Base-by-base conservation (phyloP, 768 basidiomycete genomes). In the Rhodotorula kratochvilovae region DNA sequence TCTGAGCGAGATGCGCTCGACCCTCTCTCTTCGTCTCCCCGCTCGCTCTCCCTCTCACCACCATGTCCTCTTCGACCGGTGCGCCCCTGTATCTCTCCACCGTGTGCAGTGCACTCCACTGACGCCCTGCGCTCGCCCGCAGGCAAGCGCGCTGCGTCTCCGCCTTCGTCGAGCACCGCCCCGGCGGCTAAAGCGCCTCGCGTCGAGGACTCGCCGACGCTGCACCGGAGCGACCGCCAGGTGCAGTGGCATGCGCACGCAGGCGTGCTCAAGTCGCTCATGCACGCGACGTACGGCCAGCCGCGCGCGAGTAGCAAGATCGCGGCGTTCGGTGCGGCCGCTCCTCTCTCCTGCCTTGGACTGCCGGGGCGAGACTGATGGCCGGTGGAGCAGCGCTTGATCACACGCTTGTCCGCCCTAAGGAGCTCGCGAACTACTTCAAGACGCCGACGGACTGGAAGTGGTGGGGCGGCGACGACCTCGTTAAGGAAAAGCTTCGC, bases 241-340 rank as follows among this genome's bases (percentile, higher is more conserved):
- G 53, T 61, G 6, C 29, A 12, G 12, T 56, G 66, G 68, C 50
- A 58, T 15, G 17, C 31, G 5, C 3, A 3, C 6, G 59, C 58
- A 17, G 61, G 68, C 15, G 21, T 16, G 8, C 12, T 12, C 27
- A 13, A 11, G 19, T 19, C 62, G 33, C 36, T 69, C 19, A 23
- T 69, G 27, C 68, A 63, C 39, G 68, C 56, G 16, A 39, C 13
- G 21, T 62, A 57, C n/a, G 61, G 45, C 36, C 12, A 46, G 10
- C 61, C 67, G 4, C 11, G 13, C 3, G 23, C 61, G 21, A 62
- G 60, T 43, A 11, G 3, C 13, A 68, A 68, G 36, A 16, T 68
- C 33, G 67, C 67, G 15, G 53, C 43, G 4, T 68, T 68, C 42
- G 60, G 61, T 68, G 1, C 45, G 61, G 54, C 23, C 31, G 13